Conservation (phyloP, 257 asterid genomes). For the Ophiorrhiza pumila region DNA sequence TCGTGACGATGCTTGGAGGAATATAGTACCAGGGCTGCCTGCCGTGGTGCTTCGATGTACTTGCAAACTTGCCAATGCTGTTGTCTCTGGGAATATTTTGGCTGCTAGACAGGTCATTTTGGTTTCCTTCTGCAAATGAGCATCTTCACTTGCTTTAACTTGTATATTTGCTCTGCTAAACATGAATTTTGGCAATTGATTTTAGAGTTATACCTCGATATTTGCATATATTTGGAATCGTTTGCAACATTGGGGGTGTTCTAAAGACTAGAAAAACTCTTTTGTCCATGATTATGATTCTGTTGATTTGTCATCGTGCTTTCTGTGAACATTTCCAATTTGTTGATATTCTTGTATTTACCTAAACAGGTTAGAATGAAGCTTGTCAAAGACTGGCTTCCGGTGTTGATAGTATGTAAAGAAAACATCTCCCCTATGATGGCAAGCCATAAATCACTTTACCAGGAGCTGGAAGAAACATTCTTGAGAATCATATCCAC, state of each 20-base stretch:
- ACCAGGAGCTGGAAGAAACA: conserved; percentile 72
- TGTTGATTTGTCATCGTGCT: background rate
- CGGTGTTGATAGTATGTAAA: conserved; percentile 75
- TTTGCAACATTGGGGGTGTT: background rate
- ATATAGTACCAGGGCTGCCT: conserved; percentile 76
- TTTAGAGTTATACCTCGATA: background rate
- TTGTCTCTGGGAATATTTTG: conserved; percentile 61
- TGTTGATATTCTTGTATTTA: conserved; percentile 6
- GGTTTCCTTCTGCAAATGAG: conserved; percentile 10
- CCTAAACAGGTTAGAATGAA: conserved; percentile 66
- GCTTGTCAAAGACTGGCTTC: conserved; percentile 90
- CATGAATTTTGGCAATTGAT: background rate
- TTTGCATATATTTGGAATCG: background rate
- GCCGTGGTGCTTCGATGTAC: conserved; percentile 78
- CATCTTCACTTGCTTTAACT: background rate
- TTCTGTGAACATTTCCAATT: background rate
- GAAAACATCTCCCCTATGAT: conserved; percentile 52
- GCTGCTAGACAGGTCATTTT: conserved; percentile 89
- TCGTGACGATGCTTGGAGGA: conserved; percentile 75
- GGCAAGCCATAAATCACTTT: conserved; percentile 50
- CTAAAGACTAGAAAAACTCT: background rate
- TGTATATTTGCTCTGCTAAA: background rate
- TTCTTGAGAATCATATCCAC: conserved; percentile 84
- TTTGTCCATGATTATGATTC: background rate
- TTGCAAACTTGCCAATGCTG: conserved; percentile 73